Evolutionary conservation across 2,329 filamentous ascomycete species (phyloP).

Genomic region (Alternaria angustiovoidea): DNA sequence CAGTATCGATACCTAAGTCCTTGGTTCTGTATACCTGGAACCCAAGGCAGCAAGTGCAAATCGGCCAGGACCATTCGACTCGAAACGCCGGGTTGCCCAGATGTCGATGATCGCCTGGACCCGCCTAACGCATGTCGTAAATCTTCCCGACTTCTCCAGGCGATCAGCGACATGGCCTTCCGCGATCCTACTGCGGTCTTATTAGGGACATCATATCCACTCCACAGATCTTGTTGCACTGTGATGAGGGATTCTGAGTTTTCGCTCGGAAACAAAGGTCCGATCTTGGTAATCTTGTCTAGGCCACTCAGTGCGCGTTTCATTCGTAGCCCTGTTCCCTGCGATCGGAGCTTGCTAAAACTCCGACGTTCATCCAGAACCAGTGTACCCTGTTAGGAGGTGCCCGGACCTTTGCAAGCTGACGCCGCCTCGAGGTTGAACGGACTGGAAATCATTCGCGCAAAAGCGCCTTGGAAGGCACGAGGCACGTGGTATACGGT

Average conservation of each 20-base stretch:
- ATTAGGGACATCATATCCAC: neutral
- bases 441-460: neutral
- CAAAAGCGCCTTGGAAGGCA: neutral
- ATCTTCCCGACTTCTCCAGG: neutral
- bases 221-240: neutral
- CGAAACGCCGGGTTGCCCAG: neutral
- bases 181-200: neutral
- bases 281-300: neutral
- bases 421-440: neutral
- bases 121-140: neutral
- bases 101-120: neutral
- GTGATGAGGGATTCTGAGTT: neutral
- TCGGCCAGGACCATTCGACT: neutral
- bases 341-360: neutral
- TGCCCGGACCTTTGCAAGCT: neutral
- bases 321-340: constrained; percentile 12
- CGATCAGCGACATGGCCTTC: constrained; percentile 1
- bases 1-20: neutral
- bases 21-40: neutral
- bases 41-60: neutral
- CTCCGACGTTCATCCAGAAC: constrained; percentile 5
- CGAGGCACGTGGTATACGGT: neutral
- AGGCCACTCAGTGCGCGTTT: constrained; percentile 6
- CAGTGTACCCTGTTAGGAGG: constrained; percentile 2
- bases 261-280: neutral